Conservation (phyloP, 2,329 filamentous ascomycete species). For the Orbilia oligospora region DNA sequence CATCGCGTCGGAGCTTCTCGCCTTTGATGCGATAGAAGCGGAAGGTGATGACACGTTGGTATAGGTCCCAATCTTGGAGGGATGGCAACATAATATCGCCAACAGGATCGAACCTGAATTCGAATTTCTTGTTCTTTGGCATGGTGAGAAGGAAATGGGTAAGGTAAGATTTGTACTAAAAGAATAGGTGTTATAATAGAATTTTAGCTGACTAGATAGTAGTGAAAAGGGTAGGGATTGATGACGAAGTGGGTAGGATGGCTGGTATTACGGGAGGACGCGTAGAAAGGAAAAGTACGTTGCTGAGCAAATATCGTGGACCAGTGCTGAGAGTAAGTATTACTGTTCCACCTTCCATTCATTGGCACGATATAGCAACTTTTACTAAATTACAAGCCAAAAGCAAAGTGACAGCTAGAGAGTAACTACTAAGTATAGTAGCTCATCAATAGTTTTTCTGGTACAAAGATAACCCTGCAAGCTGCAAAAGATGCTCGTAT, state of each 20-base stretch:
- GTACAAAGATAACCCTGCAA: neutral
- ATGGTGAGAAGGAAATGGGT: conserved; percentile 4
- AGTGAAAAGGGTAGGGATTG: too few relatives aligned
- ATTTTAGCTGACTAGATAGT: neutral
- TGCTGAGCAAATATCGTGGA: neutral
- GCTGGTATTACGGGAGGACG: too few relatives aligned
- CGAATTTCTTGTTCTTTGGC: neutral
- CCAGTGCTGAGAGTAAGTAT: conserved; percentile 3
- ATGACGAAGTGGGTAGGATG: neutral
- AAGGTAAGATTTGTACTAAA: neutral
- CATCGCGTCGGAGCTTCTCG: neutral
- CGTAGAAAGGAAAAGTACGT: neutral
- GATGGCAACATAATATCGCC: conserved; percentile 2
- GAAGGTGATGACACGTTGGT: conserved; percentile 24
- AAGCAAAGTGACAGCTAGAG: neutral
- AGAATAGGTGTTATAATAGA: neutral
- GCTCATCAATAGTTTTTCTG: neutral
- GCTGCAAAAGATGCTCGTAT: neutral
- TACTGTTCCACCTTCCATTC: too few relatives aligned
- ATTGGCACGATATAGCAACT: too few relatives aligned
- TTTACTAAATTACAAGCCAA: neutral
- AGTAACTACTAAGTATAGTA: neutral
- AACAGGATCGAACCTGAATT: conserved; percentile 25
- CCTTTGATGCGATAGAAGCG: conserved; percentile 7
- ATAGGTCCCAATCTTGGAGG: conserved; percentile 12